These are phyloP conservation scores for Solanum gracilifrons DNA, from an alignment of 257 asterid genomes.

Conservation along the genomic window DNA sequence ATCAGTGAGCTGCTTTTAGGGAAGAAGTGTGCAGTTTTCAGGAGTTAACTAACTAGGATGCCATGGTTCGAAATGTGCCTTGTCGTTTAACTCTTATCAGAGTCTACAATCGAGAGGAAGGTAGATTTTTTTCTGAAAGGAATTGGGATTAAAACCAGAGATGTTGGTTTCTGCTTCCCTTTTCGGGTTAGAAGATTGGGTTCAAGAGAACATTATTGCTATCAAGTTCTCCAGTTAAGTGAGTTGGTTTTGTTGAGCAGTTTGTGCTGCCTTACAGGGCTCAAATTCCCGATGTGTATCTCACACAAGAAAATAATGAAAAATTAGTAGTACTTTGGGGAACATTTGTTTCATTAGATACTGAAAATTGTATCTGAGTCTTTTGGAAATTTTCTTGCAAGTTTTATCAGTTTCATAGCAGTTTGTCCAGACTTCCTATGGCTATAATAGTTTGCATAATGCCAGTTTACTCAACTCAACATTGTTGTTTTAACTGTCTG, in stretches of 20 bases:
- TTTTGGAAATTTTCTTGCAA: neutral
- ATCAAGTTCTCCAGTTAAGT: neutral
- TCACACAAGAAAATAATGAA: neutral
- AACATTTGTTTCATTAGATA: neutral
- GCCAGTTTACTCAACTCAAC: neutral
- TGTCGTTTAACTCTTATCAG: neutral
- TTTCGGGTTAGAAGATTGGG: neutral
- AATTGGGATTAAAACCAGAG: neutral
- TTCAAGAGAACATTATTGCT: neutral
- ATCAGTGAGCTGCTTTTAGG: neutral
- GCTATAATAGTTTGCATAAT: neutral
- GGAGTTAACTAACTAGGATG: neutral
- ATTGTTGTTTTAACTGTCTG: neutral
- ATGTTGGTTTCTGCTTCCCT: neutral
- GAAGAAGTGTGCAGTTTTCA: neutral
- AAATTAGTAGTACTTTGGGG: neutral
- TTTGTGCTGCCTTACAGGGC: neutral
- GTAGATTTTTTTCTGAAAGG: neutral
- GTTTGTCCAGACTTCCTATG: neutral
- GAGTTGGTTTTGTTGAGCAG: neutral
- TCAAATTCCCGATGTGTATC: neutral
- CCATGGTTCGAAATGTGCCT: neutral
- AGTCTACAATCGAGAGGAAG: neutral
- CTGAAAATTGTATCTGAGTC: neutral
- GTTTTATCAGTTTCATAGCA: neutral